These are phyloP conservation scores for Pseudogymnoascus sp. DNA, from an alignment of 2,329 filamentous ascomycete species.

Conservation along the genomic window DNA sequence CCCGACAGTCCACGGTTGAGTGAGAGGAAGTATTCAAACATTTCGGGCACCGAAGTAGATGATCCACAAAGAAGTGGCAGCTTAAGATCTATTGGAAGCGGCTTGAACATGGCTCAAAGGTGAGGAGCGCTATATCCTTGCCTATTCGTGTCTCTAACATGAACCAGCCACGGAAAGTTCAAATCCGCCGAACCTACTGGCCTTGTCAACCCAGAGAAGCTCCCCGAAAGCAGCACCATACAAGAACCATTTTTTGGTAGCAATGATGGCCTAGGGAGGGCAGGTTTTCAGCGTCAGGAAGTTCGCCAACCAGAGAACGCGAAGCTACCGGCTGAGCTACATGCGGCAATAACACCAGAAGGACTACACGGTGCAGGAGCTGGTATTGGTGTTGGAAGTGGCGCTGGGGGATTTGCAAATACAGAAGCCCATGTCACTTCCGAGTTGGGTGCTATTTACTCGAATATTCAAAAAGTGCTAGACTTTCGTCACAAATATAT, in stretches of 20 bases:
- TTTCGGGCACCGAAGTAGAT: conserved; percentile 18
- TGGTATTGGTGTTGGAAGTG: conserved; percentile 51
- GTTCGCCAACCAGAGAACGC: conserved; percentile 21
- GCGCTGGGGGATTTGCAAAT: conserved; percentile 54
- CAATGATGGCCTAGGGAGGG: conserved; percentile 19
- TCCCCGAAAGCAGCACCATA: conserved; percentile 24
- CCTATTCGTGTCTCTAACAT: conserved; percentile 7
- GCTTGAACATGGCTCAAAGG: conserved; percentile 18
- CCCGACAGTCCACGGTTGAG: conserved; percentile 24
- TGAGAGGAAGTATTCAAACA: conserved; percentile 20
- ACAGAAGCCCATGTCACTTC: conserved; percentile 72
- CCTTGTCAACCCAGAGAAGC: conserved; percentile 23
- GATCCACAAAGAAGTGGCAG: conserved; percentile 22
- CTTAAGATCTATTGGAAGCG: conserved; percentile 23
- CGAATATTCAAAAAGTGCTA: conserved; percentile 82
- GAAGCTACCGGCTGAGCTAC: conserved; percentile 44
- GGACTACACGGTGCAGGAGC: conserved; percentile 50
- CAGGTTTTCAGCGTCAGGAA: conserved; percentile 4
- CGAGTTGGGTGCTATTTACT: conserved; percentile 79
- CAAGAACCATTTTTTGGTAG: conserved; percentile 22
- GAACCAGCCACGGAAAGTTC: conserved; percentile 18
- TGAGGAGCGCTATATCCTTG: conserved; percentile 7
- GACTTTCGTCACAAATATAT: conserved; percentile 87
- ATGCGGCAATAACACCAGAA: conserved; percentile 42
- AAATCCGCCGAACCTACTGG: conserved; percentile 22